Percentiles rank a stretch among this genome's conserved stretches.
Conservation (phyloP, 169 alveolate genomes). For the Plasmodium malariae region DNA sequence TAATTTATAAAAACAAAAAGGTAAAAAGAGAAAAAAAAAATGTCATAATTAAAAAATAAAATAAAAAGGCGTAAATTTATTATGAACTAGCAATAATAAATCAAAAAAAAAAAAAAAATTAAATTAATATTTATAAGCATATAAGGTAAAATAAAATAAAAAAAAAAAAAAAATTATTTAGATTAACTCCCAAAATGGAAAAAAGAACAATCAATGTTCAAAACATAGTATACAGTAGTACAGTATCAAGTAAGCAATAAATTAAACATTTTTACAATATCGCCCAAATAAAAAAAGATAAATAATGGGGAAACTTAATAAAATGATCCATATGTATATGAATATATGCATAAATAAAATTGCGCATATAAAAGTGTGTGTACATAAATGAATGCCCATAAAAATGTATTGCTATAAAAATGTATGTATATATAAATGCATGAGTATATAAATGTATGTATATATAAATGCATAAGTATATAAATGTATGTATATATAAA, state of each 20-base stretch:
- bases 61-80: conserved; percentile 3
- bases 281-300: no score
- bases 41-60: conserved; percentile 27
- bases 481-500: not conserved
- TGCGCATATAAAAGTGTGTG: no score
- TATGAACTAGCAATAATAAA: conserved; percentile 13
- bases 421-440: no score
- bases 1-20: conserved; percentile 3
- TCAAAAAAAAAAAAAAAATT: conserved; percentile 17
- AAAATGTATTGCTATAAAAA: no score
- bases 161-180: conserved; percentile 21
- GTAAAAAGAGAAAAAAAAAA: conserved; percentile 28
- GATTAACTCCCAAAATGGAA: conserved; percentile 45
- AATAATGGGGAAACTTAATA: not conserved
- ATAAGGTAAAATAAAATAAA: conserved; percentile 5
- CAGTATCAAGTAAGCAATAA: conserved; percentile 67
- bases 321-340: not conserved
- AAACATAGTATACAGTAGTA: conserved; percentile 73
- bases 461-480: no score
- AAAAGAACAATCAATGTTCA: conserved; percentile 54
- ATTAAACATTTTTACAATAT: no score
- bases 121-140: conserved; percentile 8
- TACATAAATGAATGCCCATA: no score
- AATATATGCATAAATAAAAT: no score
- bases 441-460: no score